Conservation (phyloP, 1,139 yeast genomes). For the Blastobotrys illinoisensis region DNA sequence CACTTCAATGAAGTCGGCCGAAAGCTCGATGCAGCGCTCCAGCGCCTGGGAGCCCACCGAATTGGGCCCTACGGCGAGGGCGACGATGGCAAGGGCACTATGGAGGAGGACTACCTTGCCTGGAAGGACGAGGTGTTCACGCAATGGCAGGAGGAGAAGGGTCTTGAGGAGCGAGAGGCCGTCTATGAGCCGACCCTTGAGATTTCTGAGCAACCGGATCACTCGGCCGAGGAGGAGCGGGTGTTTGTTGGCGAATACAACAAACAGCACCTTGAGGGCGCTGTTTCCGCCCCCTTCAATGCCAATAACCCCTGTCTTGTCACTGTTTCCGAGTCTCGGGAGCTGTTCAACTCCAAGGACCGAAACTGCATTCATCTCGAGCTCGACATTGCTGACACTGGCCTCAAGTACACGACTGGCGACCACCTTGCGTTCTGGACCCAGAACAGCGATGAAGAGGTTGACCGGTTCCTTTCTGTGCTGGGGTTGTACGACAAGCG, state of each 20-base stretch:
- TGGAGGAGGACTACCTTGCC: constrained; percentile 89
- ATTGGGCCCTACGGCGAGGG: constrained; percentile 81
- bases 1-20: constrained; percentile 81
- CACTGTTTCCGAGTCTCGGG: constrained; percentile 53
- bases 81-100: constrained; percentile 90
- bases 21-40: constrained; percentile 47
- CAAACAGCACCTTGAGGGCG: constrained; percentile 48
- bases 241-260: constrained; percentile 88
- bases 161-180: constrained; percentile 70
- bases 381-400: constrained; percentile 70
- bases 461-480: constrained; percentile 55
- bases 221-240: constrained; percentile 35
- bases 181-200: constrained; percentile 69
- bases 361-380: constrained; percentile 90
- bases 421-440: constrained; percentile 97
- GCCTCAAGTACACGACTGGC: constrained; percentile 85
- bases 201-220: constrained; percentile 34
- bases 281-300: constrained; percentile 72
- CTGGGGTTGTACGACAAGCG: constrained; percentile 54
- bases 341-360: constrained; percentile 59
- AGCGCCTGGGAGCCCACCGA: constrained; percentile 60
- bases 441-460: constrained; percentile 74
- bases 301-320: constrained; percentile 82
- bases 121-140: constrained; percentile 85
- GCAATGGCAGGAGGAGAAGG: constrained; percentile 56